Percentiles rank a stretch among this genome's conserved stretches.
phyloP scores from a whole-genome alignment of 805 yeast species.

The Cyberlindnera suaveolens region DNA sequence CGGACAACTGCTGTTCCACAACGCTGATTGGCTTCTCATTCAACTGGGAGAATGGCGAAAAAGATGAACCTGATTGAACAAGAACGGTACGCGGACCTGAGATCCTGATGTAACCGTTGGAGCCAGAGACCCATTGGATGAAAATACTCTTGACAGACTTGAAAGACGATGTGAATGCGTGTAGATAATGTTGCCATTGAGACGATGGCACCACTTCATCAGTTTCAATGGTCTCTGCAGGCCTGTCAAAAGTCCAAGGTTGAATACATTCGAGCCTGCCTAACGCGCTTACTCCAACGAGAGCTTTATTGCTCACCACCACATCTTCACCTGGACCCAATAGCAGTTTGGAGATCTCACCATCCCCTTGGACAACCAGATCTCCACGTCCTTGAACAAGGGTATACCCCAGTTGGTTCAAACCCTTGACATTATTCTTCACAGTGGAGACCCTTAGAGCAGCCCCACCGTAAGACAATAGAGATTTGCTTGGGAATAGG shows the following conservation, averaged over 20 bases:
- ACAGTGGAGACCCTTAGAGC: conserved; percentile 36
- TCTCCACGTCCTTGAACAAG: conserved; percentile 54
- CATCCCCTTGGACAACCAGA: conserved; percentile 47
- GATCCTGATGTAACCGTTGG: conserved; percentile 29
- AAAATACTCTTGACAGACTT: not conserved
- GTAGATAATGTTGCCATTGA: not conserved
- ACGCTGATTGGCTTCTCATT: conserved; percentile 6
- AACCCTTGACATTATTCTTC: conserved; percentile 32
- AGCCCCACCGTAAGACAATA: conserved; percentile 50
- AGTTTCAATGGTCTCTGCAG: not conserved
- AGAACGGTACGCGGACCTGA: conserved; percentile 40
- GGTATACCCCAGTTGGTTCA: conserved; percentile 34
- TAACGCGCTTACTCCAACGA: conserved; percentile 45
- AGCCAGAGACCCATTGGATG: not conserved
- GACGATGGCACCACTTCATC: not conserved
- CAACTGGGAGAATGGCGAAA: not conserved
- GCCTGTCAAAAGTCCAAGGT: not conserved
- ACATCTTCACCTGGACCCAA: conserved; percentile 42
- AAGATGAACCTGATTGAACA: conserved; percentile 10
- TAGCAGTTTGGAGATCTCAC: conserved; percentile 43
- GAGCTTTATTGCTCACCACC: conserved; percentile 37
- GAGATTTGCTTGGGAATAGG: conserved; percentile 37
- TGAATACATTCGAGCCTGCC: conserved; percentile 26
- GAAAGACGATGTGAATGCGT: not conserved
- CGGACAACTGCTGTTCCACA: conserved; percentile 4